phyloP scores from a whole-genome alignment of 2,329 filamentous ascomycete genomes.

The Pyrenophora teres region DNA sequence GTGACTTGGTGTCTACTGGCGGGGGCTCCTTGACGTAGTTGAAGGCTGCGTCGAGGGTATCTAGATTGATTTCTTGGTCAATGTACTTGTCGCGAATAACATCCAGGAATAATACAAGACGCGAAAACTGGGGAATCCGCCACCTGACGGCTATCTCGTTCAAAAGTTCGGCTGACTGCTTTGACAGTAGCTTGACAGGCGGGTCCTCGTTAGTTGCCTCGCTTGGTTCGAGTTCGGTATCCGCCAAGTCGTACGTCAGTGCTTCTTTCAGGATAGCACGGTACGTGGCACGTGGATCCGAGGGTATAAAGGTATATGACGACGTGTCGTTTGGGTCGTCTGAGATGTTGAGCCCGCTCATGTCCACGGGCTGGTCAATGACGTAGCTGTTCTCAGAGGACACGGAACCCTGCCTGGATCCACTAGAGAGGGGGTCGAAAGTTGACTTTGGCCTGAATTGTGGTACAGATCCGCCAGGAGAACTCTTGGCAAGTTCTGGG shows the following conservation, averaged over 20 bases:
- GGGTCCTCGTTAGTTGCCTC: conserved; percentile 55
- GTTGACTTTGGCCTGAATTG: conserved; percentile 56
- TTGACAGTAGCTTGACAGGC: conserved; percentile 66
- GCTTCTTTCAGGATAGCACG: conserved; percentile 80
- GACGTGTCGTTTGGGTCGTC: conserved; percentile 60
- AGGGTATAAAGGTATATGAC: conserved; percentile 86
- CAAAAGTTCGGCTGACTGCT: conserved; percentile 78
- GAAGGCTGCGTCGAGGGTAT: conserved; percentile 83
- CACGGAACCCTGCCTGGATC: conserved; percentile 54
- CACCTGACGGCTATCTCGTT: conserved; percentile 85
- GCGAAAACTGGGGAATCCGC: conserved; percentile 83
- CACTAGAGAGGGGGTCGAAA: conserved; percentile 52
- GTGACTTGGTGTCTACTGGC: conserved; percentile 65
- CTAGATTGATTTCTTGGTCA: conserved; percentile 78
- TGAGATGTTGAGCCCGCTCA: conserved; percentile 67
- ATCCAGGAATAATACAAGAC: conserved; percentile 81
- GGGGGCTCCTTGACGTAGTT: conserved; percentile 76
- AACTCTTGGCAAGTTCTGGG: conserved; percentile 80
- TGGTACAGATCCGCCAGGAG: conserved; percentile 63
- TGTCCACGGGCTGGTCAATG: conserved; percentile 70
- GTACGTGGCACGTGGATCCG: conserved; percentile 81
- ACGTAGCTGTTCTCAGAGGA: conserved; percentile 55
- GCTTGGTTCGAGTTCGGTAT: conserved; percentile 57
- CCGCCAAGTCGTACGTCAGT: conserved; percentile 65
- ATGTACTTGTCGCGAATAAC: conserved; percentile 83